Evolutionary conservation across 2,329 filamentous ascomycete genomes (phyloP).

Genomic region (Tympanopsis confertula): DNA sequence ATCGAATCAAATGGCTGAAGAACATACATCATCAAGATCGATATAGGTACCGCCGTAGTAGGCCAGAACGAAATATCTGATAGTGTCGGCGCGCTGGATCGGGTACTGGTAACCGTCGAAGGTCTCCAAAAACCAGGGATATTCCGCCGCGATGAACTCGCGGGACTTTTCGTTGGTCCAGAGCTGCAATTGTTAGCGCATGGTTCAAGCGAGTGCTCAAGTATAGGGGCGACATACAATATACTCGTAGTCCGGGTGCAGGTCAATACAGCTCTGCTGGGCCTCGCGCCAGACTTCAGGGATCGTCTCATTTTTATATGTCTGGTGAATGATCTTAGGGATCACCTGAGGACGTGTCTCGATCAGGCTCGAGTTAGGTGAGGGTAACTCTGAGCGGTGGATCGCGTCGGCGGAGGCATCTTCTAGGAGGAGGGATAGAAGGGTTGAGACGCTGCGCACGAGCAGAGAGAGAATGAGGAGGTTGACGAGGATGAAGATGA

Average conservation of each 20-base stretch:
- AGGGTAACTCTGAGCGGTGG: slow-evolving; percentile 51
- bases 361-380: slow-evolving; percentile 47
- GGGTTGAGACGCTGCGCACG: background rate
- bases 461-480: background rate
- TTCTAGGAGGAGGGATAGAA: slow-evolving; percentile 18
- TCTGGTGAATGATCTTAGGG: slow-evolving; percentile 69
- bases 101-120: slow-evolving; percentile 60
- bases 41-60: slow-evolving; percentile 67
- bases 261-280: slow-evolving; percentile 53
- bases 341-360: slow-evolving; percentile 48
- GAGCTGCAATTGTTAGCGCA: slow-evolving; percentile 29
- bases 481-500: background rate
- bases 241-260: slow-evolving; percentile 65
- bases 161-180: slow-evolving; percentile 61
- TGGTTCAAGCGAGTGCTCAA: background rate
- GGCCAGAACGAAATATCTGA: slow-evolving; percentile 63
- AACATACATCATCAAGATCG: slow-evolving; percentile 47
- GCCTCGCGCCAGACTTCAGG: slow-evolving; percentile 55
- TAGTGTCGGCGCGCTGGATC: slow-evolving; percentile 62
- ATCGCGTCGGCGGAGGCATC: slow-evolving; percentile 59
- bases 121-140: slow-evolving; percentile 61
- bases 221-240: slow-evolving; percentile 32
- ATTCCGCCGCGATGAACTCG: slow-evolving; percentile 58
- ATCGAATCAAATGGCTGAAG: background rate
- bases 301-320: slow-evolving; percentile 60